Evolutionary conservation across 2,329 filamentous ascomycete species (phyloP).

Genomic region (Chalara sp.): DNA sequence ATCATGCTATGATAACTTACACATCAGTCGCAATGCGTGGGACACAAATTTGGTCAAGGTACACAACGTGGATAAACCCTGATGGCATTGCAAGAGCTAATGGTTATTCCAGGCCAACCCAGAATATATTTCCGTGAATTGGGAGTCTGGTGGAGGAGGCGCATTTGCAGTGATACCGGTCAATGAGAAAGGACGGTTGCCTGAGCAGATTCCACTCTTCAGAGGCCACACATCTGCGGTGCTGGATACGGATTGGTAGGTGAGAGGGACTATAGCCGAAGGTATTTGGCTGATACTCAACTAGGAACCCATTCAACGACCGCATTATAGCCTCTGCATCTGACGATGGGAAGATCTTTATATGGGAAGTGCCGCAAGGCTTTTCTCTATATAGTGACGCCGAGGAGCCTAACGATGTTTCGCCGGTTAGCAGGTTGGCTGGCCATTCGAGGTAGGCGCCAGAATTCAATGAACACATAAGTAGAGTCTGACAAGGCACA

Average conservation of each 20-base stretch:
- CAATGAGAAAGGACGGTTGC: slow-evolving; percentile 81
- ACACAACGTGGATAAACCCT: slow-evolving; percentile 13
- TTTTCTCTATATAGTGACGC: slow-evolving; percentile 81
- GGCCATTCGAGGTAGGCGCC: slow-evolving; percentile 73
- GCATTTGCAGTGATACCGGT: slow-evolving; percentile 95
- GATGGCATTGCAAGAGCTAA: slow-evolving; percentile 12
- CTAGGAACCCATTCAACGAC: slow-evolving; percentile 93
- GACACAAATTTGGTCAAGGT: slow-evolving; percentile 98
- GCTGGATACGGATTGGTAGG: slow-evolving; percentile 92
- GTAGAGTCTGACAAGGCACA: slow-evolving; percentile 33
- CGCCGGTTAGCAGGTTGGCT: slow-evolving; percentile 71
- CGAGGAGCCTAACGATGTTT: slow-evolving; percentile 76
- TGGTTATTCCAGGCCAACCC: slow-evolving; percentile 68
- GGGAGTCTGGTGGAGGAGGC: slow-evolving; percentile 92
- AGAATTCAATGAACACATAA: neutral
- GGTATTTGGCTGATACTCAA: slow-evolving; percentile 15
- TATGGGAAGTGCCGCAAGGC: slow-evolving; percentile 88
- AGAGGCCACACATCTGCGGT: slow-evolving; percentile 93
- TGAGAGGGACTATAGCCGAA: slow-evolving; percentile 3
- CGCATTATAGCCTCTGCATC: slow-evolving; percentile 86
- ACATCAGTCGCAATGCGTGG: slow-evolving; percentile 97
- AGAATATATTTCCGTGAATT: slow-evolving; percentile 94
- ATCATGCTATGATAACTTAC: slow-evolving; percentile 96
- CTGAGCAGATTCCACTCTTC: slow-evolving; percentile 90
- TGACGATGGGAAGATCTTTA: slow-evolving; percentile 93